Base-by-base conservation (phyloP, 1,284 basidiomycete species). In the Pseudozyma tsukubaensis region DNA sequence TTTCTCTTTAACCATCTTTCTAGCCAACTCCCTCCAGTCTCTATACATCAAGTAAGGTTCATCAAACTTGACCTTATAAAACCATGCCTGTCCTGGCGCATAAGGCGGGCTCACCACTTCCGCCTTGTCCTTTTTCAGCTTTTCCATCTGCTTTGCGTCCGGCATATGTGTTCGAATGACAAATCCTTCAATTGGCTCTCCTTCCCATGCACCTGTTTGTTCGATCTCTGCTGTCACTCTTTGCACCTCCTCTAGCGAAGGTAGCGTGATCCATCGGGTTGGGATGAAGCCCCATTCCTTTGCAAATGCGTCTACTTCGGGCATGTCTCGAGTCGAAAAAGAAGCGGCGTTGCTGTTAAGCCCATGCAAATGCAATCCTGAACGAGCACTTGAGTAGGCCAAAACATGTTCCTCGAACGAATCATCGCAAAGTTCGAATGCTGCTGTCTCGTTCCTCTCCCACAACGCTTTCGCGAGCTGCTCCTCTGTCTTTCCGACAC, bases 61-160 rank as follows among this genome's bases (percentile, higher is more conserved):
- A 85, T 98, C 94, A 84, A 97, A 99, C 85, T 99, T 99, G 86
- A 99, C 89, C 85, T 99, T 99, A 90, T 97, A 99, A 88, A 99
- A 98, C 88, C 98, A 97, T 0, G 93, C 91, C 7, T 92, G 90
- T 14, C 92, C 92, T 0, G 90, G 60, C 1, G n/a, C 29, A 51
- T 84, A 84, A 0, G 83, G 82, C 3, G 83, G 82, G 12, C 61
- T 37, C n/a, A 79, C 66, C 40, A 60, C 59, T 1, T 45, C 50
- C 3, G 5, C 10, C 32, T 63, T 18, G 1, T 50, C 43, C 12
- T 32, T 37, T 10, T 66, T 42, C 5, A 48, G 7, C 80, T 78
- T 8, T 86, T 69, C 87, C 6, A 87, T 85, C 19, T 85, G 80
- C 19, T 48, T 56, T 16, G 60, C 29, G 2, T 65, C 44, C 0